A percentile compares a stretch with the other conserved stretches of the same genome.
Conservation (phyloP, 805 yeast genomes). For the Blastobotrys peoriensis region DNA sequence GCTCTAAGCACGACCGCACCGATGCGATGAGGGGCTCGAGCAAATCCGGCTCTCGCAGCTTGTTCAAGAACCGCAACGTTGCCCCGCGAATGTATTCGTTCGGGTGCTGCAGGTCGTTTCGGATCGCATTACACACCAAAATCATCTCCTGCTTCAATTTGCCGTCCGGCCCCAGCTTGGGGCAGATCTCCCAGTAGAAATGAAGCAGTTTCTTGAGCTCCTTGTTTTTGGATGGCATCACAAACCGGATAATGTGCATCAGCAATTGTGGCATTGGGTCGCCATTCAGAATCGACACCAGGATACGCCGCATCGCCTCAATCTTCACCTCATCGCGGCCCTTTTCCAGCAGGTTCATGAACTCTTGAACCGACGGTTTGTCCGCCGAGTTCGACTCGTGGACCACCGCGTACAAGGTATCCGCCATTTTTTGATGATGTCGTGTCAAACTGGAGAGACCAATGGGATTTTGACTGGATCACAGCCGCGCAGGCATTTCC, state of each 20-base stretch:
- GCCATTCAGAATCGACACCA: slow-evolving; percentile 84
- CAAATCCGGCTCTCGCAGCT: slow-evolving; percentile 86
- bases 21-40: slow-evolving; percentile 94
- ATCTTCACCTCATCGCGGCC: slow-evolving; percentile 85
- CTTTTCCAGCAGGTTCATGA: slow-evolving; percentile 73
- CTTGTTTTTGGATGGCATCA: slow-evolving; percentile 92
- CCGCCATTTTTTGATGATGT: slow-evolving; percentile 36
- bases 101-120: slow-evolving; percentile 96
- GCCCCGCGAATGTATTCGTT: slow-evolving; percentile 96
- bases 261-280: slow-evolving; percentile 86
- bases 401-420: slow-evolving; percentile 28
- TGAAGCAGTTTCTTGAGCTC: slow-evolving; percentile 87
- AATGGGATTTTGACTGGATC: no score
- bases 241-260: slow-evolving; percentile 95
- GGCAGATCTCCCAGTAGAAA: slow-evolving; percentile 97
- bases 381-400: slow-evolving; percentile 25
- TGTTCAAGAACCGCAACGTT: slow-evolving; percentile 84
- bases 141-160: slow-evolving; percentile 98
- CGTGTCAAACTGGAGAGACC: no score
- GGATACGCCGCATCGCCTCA: slow-evolving; percentile 81
- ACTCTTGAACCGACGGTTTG: slow-evolving; percentile 56
- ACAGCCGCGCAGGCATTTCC: no score
- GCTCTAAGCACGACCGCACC: slow-evolving; percentile 84
- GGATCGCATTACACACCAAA: slow-evolving; percentile 94
- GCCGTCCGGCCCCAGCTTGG: slow-evolving; percentile 81